Conservation (phyloP, 169 alveolate species). For the Eimeria tenella region DNA sequence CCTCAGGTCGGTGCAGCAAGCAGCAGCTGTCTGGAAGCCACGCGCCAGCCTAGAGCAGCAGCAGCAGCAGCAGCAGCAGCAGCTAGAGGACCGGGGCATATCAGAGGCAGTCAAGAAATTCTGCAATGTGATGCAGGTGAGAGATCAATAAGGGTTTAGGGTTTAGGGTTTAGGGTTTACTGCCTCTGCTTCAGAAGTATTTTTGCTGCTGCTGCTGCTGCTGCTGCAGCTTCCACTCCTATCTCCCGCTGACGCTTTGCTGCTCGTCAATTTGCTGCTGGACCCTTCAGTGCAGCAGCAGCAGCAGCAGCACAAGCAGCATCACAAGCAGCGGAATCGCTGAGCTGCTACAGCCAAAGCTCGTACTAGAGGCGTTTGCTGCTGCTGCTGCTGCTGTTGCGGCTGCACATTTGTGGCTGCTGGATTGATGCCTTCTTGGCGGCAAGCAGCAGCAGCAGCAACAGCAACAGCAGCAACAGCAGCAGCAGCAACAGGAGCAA, state of each 20-base stretch:
- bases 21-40: neutral
- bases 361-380: neutral
- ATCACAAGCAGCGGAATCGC: no score
- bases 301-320: neutral
- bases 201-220: neutral
- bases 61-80: slow-evolving; percentile 1
- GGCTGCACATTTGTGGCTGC: neutral
- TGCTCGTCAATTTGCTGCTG: neutral
- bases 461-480: neutral
- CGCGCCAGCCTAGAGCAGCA: neutral
- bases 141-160: neutral
- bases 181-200: neutral
- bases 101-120: neutral
- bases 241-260: neutral
- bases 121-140: neutral
- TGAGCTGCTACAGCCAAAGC: no score
- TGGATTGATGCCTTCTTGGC: neutral
- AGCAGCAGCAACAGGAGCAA: neutral
- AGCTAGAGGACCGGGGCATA: neutral
- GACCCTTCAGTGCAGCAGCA: neutral
- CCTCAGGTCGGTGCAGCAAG: slow-evolving; percentile 24
- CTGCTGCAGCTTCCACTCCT: neutral
- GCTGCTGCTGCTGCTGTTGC: neutral
- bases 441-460: neutral
- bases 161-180: neutral